A percentile compares a stretch with the other conserved stretches of the same genome.
Conservation (phyloP, 768 basidiomycete species). For the Leccinum rimulosum region DNA sequence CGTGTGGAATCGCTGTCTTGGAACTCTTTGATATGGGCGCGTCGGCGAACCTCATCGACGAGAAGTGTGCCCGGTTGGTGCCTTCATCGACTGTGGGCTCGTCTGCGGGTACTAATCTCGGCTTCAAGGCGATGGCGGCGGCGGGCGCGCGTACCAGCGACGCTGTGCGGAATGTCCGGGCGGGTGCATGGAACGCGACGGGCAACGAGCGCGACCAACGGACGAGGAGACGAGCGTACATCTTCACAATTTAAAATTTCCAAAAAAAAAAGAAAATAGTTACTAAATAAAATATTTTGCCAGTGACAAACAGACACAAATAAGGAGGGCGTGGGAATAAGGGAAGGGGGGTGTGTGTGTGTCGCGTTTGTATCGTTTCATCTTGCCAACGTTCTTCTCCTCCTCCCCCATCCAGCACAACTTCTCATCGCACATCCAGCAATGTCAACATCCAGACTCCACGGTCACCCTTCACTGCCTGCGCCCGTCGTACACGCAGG, state of each 20-base stretch:
- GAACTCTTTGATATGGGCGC: slow-evolving; percentile 38
- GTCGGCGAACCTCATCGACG: slow-evolving; percentile 27
- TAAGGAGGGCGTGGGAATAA: slow-evolving; percentile 22
- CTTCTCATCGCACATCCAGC: not conserved
- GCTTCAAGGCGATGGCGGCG: slow-evolving; percentile 13
- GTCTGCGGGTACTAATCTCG: slow-evolving; percentile 1
- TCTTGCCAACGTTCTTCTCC: slow-evolving; percentile 6
- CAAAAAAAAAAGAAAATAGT: not conserved
- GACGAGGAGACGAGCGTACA: slow-evolving; percentile 27
- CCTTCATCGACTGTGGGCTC: slow-evolving; percentile 14
- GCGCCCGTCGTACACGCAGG: slow-evolving; percentile 73
- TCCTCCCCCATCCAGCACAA: slow-evolving; percentile 19
- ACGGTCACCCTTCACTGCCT: slow-evolving; percentile 62
- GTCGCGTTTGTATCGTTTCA: slow-evolving; percentile 25
- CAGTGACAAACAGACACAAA: slow-evolving; percentile 24
- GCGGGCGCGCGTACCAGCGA: slow-evolving; percentile 8
- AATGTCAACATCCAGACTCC: slow-evolving; percentile 57
- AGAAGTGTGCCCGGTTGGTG: slow-evolving; percentile 29
- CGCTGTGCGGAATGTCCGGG: slow-evolving; percentile 15
- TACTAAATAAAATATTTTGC: not conserved
- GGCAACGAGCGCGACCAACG: slow-evolving; percentile 20
- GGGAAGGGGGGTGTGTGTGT: slow-evolving; percentile 12
- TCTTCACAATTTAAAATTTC: not conserved
- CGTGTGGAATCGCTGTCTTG: slow-evolving; percentile 42
- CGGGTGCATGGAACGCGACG: slow-evolving; percentile 10